Evolutionary conservation across 2,329 filamentous ascomycete species (phyloP), one percentile per base, ranked within the genome.

Genomic region (Ophiocordyceps camponoti-saundersi): DNA sequence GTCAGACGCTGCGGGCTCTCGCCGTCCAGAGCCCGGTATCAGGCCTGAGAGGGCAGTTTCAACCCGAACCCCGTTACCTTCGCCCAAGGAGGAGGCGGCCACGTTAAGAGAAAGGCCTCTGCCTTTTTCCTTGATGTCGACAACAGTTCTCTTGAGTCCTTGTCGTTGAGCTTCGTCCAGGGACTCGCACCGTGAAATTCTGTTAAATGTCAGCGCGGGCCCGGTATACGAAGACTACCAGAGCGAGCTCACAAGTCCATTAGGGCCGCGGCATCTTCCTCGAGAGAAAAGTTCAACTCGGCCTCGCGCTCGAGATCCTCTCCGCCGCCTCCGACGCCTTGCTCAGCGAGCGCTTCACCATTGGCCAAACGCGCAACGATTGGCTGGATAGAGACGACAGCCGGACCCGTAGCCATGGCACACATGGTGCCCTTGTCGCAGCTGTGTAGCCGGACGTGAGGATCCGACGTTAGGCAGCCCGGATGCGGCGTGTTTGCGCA

Each of bases 301-400:
- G 79, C 75, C 21, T 73, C 72, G 44, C 80, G 75, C 53, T 80
- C 74, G n/a, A 40, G 36, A 12, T 40, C 36, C 6, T 40, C 36
- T 7, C 36, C 36, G 18, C 36, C 36, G 36, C 87, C 88, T 6
- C 87, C 88, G 26, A 85, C 73, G 1, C 87, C 88, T 7, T 80
- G 57, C 59, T 95, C 90, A 2, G 70, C 70, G 30, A 94, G 65
- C 21, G 86, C 77, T 15, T 63, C 61, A 8, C 82, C 83, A 46
- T 74, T 63, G 1, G 66, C 56, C 5, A 75, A 63, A 26, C 80
- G 78, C 5, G 79, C 78, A 16, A 95, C 73, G 41, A 95, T 80
- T 0, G 89, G 89, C 7, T 77, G 77, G 46, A 95, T 90, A 57
- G 75, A 80, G 7, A 95, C 81, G 0, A 84, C 73, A 0, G 73